A percentile compares a stretch with the other conserved stretches of the same genome.
Conservation (phyloP, 2,329 filamentous ascomycete species). For the Fusarium buxicola region DNA sequence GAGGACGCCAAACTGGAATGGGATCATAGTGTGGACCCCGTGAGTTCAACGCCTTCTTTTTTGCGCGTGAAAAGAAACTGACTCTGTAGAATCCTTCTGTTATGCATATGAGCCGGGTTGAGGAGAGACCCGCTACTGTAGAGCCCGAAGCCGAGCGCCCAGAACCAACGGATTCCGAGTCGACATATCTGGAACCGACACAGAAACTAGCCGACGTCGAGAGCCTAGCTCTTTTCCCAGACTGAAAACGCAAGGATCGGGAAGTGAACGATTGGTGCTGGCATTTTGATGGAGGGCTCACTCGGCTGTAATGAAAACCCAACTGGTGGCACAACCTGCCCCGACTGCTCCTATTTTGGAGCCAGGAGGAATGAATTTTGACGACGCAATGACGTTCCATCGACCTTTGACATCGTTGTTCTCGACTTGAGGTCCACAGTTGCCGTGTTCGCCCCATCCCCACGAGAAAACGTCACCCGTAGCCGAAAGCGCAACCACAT, state of each 20-base stretch:
- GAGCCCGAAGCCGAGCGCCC: conserved; percentile 28
- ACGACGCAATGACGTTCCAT: conserved; percentile 74
- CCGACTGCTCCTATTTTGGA: conserved; percentile 71
- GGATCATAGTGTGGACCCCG: conserved; percentile 75
- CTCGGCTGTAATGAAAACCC: conserved; percentile 62
- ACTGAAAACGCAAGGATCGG: conserved; percentile 40
- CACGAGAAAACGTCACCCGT: conserved; percentile 79
- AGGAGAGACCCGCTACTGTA: conserved; percentile 36
- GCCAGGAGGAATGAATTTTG: conserved; percentile 63
- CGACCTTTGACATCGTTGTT: conserved; percentile 75
- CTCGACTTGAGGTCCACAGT: conserved; percentile 80
- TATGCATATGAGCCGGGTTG: conserved; percentile 57
- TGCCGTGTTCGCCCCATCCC: conserved; percentile 99
- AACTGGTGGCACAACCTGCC: conserved; percentile 92
- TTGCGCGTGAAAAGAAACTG: conserved; percentile 35
- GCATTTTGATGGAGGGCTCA: conserved; percentile 28
- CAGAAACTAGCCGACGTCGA: conserved; percentile 78
- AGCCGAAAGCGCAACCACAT: conserved; percentile 78
- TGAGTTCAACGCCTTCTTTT: conserved; percentile 53
- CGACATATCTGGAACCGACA: conserved; percentile 71
- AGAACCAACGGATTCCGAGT: conserved; percentile 44
- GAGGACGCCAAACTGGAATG: conserved; percentile 77
- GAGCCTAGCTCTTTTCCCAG: conserved; percentile 57
- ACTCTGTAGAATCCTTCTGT: conserved; percentile 58
- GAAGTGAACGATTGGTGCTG: conserved; percentile 5